A percentile compares a stretch with the other conserved stretches of the same genome.
These are phyloP conservation scores for Rhododendron mucronatum DNA, from an alignment of 148 eudicot genomes.

Conservation along the genomic window DNA sequence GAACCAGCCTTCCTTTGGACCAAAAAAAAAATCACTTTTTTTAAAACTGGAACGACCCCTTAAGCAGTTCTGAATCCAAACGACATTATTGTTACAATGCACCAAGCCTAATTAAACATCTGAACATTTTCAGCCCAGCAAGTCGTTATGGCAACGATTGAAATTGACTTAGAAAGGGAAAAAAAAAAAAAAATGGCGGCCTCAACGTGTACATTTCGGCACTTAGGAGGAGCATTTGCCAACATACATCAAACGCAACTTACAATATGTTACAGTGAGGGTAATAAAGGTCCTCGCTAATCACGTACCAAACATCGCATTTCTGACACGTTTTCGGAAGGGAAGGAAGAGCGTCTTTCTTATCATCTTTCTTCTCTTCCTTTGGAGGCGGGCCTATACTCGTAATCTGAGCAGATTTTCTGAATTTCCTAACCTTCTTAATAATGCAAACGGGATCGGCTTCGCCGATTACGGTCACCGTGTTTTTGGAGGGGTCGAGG, in stretches of 20 bases:
- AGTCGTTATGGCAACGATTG: background rate
- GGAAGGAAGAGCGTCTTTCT: slow-evolving; percentile 5
- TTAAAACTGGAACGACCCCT: too few species aligned
- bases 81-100: background rate
- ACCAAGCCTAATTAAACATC: background rate
- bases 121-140: background rate
- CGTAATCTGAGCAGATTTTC: slow-evolving; percentile 20
- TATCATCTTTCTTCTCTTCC: slow-evolving; percentile 32
- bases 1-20: too few species aligned
- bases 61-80: too few species aligned
- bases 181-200: background rate
- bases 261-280: slow-evolving; percentile 19
- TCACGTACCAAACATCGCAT: slow-evolving; percentile 20
- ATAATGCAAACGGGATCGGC: slow-evolving; percentile 31
- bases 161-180: background rate
- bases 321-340: slow-evolving; percentile 26
- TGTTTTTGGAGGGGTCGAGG: slow-evolving; percentile 25
- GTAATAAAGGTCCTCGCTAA: background rate
- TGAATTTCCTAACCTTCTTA: slow-evolving; percentile 32
- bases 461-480: slow-evolving; percentile 26
- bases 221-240: background rate
- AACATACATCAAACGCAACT: background rate
- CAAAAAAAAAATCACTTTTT: too few species aligned
- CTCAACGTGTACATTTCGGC: background rate
- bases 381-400: slow-evolving; percentile 29